Evolutionary conservation across 257 asterid genomes (phyloP).

Genomic region (Gentiana macrophylla): DNA sequence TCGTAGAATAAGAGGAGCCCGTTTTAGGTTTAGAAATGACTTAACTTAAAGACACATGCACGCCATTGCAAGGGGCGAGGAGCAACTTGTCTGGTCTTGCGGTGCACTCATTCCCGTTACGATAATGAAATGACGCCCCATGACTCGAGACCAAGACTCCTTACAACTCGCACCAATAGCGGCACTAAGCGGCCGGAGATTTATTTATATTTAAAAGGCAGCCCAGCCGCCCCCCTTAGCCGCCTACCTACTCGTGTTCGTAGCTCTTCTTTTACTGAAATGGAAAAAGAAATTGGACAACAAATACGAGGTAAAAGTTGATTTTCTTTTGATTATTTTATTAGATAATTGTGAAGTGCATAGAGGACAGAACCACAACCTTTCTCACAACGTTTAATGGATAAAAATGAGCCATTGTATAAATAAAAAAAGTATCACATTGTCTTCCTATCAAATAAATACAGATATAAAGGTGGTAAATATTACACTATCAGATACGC

Average conservation of each 20-base stretch:
- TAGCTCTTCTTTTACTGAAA: background rate
- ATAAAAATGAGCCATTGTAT: too few relatives aligned
- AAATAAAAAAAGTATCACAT: too few relatives aligned
- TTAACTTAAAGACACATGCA: background rate
- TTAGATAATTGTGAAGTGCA: too few relatives aligned
- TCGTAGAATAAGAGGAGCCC: constrained; percentile 3
- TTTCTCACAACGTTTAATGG: too few relatives aligned
- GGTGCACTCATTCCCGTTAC: constrained; percentile 15
- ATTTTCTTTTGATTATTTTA: too few relatives aligned
- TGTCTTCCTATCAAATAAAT: too few relatives aligned
- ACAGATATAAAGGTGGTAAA: too few relatives aligned
- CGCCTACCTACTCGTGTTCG: constrained; percentile 1
- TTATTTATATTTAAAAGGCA: background rate
- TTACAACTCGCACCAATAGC: background rate
- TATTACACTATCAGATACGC: too few relatives aligned
- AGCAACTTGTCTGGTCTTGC: constrained; percentile 12
- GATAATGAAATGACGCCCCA: constrained; percentile 11
- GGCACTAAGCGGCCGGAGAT: background rate
- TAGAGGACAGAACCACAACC: too few relatives aligned
- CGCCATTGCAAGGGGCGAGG: background rate
- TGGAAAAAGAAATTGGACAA: too few relatives aligned
- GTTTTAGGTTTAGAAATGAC: background rate
- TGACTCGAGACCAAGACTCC: constrained; percentile 1
- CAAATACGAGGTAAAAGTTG: too few relatives aligned
- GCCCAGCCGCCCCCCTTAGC: background rate